A percentile compares a stretch with the other conserved stretches of the same genome.
phyloP scores from a whole-genome alignment of 306 rosid genomes.

The Aeschynomene evenia region DNA sequence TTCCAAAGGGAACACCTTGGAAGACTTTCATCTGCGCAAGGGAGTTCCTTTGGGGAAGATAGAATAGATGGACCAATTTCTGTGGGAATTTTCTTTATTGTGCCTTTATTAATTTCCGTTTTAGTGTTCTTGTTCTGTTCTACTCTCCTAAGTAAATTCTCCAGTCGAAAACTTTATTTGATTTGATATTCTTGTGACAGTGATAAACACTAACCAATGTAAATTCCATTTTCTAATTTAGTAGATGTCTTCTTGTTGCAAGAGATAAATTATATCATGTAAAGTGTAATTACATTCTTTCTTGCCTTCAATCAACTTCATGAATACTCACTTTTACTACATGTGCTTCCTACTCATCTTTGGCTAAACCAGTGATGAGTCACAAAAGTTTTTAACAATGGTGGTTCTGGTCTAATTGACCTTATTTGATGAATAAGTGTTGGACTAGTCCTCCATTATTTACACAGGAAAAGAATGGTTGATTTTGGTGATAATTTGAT shows the following conservation, averaged over 20 bases:
- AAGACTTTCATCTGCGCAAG: slow-evolving; percentile 45
- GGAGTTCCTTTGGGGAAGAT: slow-evolving; percentile 56
- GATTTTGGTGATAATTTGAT: slow-evolving; percentile 14
- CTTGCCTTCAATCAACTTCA: slow-evolving; percentile 2
- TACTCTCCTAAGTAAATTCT: slow-evolving; percentile 79
- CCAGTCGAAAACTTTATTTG: slow-evolving; percentile 55
- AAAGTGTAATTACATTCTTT: not conserved
- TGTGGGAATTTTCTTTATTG: slow-evolving; percentile 74
- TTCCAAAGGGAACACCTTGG: no score
- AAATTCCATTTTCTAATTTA: slow-evolving; percentile 35
- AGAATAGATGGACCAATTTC: slow-evolving; percentile 72
- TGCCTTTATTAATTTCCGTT: slow-evolving; percentile 80
- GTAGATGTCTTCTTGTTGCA: slow-evolving; percentile 20
- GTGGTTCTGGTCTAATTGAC: slow-evolving; percentile 6
- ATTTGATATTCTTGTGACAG: slow-evolving; percentile 12
- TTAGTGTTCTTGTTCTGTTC: slow-evolving; percentile 65
- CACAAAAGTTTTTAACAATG: slow-evolving; percentile 8
- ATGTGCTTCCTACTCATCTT: not conserved
- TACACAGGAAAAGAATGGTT: not conserved
- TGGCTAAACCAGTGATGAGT: not conserved
- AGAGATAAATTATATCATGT: not conserved
- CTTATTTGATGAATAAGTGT: not conserved
- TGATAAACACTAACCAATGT: slow-evolving; percentile 38
- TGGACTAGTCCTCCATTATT: slow-evolving; percentile 5
- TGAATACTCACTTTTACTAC: not conserved